Base-by-base conservation (phyloP, 345 rosid genomes). In the Mallotus nudiflorus region DNA sequence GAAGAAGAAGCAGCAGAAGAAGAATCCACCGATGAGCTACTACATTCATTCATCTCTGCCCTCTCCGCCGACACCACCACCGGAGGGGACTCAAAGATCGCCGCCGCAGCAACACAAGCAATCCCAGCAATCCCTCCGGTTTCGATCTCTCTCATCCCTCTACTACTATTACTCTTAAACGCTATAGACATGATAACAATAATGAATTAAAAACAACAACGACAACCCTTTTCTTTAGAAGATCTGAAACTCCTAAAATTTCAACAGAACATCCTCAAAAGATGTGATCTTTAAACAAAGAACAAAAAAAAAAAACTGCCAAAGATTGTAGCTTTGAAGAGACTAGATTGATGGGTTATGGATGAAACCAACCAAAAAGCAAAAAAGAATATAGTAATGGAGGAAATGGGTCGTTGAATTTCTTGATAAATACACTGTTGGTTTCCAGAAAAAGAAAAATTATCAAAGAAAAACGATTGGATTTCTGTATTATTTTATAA, bases 1-100 rank as follows among this genome's bases (percentile, higher is more conserved):
- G 77, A 61, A 14, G 81, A 70, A 7, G 77, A 61, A 14, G 77
- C 66, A 14, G 77, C 66, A 6, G 77, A 61, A 14, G 81, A 70
- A 7, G 77, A 61, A 14, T 73, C 66, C 46, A 52, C 57, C 48
- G 67, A 58, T n/a, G 80, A 45, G 19, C 75, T 60, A 10, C 75
- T 60, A 20, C 75, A 65, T 60, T 60, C 67, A 35, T 71, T 44
- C 28, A 22, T 72, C 39, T 51, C 71, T 60, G 44, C 68, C 45
- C 27, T 60, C 37, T 16, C 28, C 44, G 28, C 48, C 55, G 35
- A 29, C 18, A 27, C 55, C 50, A n/a, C n/a, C n/a, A n/a, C n/a
- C n/a, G n/a, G n/a, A n/a, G 68, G 62, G 18, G 77, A 67, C 48
- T 67, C 63, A 6, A 67, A 67, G 18, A 58, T 51, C 73, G 48